phyloP scores from a whole-genome alignment of 305 asterid genomes.

The Fraxinus sp. region DNA sequence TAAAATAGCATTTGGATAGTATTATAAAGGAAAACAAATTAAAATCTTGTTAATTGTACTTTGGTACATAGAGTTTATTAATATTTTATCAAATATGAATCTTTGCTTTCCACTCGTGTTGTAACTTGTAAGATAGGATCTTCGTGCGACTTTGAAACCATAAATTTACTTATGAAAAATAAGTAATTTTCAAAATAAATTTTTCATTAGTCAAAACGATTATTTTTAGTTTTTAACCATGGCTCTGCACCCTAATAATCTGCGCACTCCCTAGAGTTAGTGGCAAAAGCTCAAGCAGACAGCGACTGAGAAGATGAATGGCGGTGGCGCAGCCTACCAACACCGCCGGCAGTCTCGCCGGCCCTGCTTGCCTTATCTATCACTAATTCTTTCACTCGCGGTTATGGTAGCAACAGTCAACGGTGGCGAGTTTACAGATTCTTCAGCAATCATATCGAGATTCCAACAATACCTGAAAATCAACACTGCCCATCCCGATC shows the following conservation, averaged over 20 bases:
- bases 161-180: background rate
- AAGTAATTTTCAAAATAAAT: background rate
- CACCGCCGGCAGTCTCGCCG: background rate
- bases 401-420: conserved; percentile 22
- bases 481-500: conserved; percentile 83
- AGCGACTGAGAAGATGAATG: background rate
- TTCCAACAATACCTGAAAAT: conserved; percentile 83
- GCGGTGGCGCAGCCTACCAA: background rate
- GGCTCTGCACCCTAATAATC: background rate
- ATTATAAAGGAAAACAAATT: background rate
- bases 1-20: background rate
- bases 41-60: background rate
- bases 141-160: background rate
- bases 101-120: background rate
- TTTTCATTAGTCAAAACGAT: background rate
- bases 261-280: background rate
- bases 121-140: background rate
- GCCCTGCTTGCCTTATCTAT: background rate
- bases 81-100: background rate
- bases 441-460: conserved; percentile 56
- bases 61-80: background rate
- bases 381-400: conserved; percentile 24
- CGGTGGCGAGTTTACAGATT: conserved; percentile 24
- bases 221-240: too few species aligned
- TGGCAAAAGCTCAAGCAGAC: background rate